Base-by-base conservation (phyloP, 257 asterid genomes). In the Asclepias syriaca region DNA sequence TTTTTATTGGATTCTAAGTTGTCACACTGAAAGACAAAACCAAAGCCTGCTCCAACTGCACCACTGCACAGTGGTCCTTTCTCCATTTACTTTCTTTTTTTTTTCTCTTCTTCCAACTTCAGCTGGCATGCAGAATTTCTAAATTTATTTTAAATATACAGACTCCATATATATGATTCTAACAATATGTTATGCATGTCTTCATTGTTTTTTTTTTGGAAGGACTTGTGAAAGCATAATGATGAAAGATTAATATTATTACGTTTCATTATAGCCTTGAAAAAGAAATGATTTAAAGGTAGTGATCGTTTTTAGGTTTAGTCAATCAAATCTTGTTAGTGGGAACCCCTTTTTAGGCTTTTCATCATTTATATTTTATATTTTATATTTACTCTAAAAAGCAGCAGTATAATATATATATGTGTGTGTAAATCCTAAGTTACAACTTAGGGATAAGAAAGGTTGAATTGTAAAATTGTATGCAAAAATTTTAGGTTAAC, bases 41-140 rank as follows among this genome's bases (percentile, higher is more conserved):
- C 4, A 46, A 56, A 71, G 22, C 0, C 1, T 2, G 48, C 7
- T 7, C n/a, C 32, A 16, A 6, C 6, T 24, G 27, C 27, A 24
- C 27, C 27, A 24, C 27, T 24, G 27, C 27, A 24, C 27, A 24
- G 68, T 54, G 72, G 63, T 77, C 76, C 78, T 14, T n/a, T 46
- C 65, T 54, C 65, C 22, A 48, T 21, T 21, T 15, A 5, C 10
- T 0, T 46, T 3, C n/a, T n/a, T n/a, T n/a, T 59, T 18, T 18
- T 16, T 27, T 19, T 29, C 3, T 29, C 34, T 29, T 16, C 29
- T 21, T 29, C 40, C 48, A n/a, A 49, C 18, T 65, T 64, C 73
- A 24, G 56, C 65, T 58, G 65, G 39, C 29, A 19, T 10, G 34
- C 0, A 7, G 9, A 8, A 10, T 9, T 48, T 48, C 0, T 24